Base-by-base conservation (phyloP, 768 basidiomycete species). In the Serendipita sp. region DNA sequence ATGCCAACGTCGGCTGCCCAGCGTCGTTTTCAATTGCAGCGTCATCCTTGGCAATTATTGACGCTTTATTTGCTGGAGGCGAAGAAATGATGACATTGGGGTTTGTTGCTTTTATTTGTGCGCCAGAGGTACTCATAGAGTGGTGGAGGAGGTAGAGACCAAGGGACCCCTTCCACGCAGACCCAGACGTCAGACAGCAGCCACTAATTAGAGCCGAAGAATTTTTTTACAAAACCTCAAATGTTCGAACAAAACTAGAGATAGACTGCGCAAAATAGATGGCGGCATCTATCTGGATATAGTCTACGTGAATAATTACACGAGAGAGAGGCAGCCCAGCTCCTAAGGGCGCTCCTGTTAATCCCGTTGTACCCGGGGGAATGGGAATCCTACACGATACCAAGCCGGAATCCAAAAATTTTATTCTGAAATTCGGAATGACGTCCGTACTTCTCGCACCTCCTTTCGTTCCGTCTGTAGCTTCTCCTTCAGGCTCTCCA, bases 401-500 rank as follows among this genome's bases (percentile, higher is more conserved):
- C 37, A 40, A 40, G 37, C 6, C 37, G 13, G 37, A 40, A 5
- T 13, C 5, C 13, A 13, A 6, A 40, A 40, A 23, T 23, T 23
- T 40, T 13, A 40, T 40, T 40, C 37, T 13, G 37, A 40, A 40
- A 40, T 40, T 13, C 37, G 37, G 37, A 89, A 89, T 68, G 76
- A 81, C 34, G 90, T 80, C 64, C 80, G 73, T 36, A 90, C 88
- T 69, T 91, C 90, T 11, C 81, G 75, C 27, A 91, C 78, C 71
- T 89, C 87, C 73, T 77, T 83, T 71, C 80, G 75, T 36, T 77
- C 81, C 2, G 73, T 73, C 71, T 78, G 83, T 62, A 91, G 74
- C 44, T 78, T 76, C 55, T 71, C 71, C 33, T 75, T 70, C 46
- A 96, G 89, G 67, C 77, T 73, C 43, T 75, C 73, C 72, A 95